These are phyloP conservation scores for Metarhizium brunneum DNA, from an alignment of 2,329 filamentous ascomycete species.

Conservation along the genomic window DNA sequence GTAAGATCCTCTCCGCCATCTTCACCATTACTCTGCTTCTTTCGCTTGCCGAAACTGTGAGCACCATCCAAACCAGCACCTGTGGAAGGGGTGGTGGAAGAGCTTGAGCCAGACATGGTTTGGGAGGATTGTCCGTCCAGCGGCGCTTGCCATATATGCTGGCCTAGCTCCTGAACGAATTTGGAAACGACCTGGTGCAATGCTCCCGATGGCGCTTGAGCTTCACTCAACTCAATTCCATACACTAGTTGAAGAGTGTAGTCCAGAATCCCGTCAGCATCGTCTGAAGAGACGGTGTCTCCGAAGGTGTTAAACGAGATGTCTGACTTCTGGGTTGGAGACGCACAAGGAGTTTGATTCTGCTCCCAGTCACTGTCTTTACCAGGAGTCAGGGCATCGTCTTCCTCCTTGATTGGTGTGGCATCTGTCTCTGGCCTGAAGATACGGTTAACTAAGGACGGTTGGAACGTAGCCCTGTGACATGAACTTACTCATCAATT, in stretches of 20 bases:
- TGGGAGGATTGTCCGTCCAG: slow-evolving; percentile 20
- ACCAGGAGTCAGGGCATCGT: slow-evolving; percentile 5
- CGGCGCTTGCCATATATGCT: slow-evolving; percentile 22
- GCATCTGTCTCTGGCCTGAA: slow-evolving; percentile 4
- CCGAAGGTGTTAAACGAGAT: slow-evolving; percentile 13
- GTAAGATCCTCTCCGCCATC: slow-evolving; percentile 25
- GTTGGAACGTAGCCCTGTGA: not conserved
- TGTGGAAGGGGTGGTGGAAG: slow-evolving; percentile 20
- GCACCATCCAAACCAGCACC: slow-evolving; percentile 13
- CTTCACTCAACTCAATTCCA: slow-evolving; percentile 26
- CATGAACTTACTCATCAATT: not conserved
- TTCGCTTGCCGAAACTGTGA: slow-evolving; percentile 22
- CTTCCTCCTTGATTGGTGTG: slow-evolving; percentile 8
- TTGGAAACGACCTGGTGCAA: slow-evolving; percentile 21
- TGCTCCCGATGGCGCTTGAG: slow-evolving; percentile 16
- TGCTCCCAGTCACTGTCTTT: slow-evolving; percentile 9
- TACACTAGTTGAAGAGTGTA: slow-evolving; percentile 28
- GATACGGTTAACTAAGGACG: not conserved
- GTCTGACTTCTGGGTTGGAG: slow-evolving; percentile 10
- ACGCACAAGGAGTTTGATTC: slow-evolving; percentile 1
- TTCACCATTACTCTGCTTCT: slow-evolving; percentile 22
- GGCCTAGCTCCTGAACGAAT: slow-evolving; percentile 23
- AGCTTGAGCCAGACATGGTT: slow-evolving; percentile 21
- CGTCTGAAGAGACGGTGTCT: slow-evolving; percentile 22
- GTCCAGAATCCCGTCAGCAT: slow-evolving; percentile 24